Evolutionary conservation across 495 filamentous ascomycete species (phyloP), one percentile per base, ranked within the genome.

Genomic region (Hypoxylon crocopeplum): DNA sequence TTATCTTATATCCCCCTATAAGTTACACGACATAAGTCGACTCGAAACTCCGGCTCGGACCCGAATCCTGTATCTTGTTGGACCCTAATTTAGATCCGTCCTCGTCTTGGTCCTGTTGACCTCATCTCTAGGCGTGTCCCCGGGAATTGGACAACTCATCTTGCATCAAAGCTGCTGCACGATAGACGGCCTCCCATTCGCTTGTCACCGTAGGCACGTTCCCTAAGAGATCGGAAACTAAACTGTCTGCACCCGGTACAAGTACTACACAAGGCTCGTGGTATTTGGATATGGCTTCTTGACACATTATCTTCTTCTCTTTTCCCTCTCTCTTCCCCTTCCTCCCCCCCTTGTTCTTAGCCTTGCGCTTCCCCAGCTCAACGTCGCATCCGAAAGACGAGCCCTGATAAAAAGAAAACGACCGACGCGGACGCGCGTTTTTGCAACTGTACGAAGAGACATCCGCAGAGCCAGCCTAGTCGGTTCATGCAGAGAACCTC

Each of bases 81-180:
- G 59, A 50, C 16, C 22, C 19, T 25, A 32, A 40, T 33, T 17
- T 48, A 54, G 13, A 48, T 12, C 16, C 47, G 6, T 16, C 27
- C 29, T 25, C 22, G 56, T n/a, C 40, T 30, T 12, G 25, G 34
- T 33, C 44, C 33, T 39, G 32, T 58, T 64, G 48, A 58, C 27
- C 38, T 59, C 49, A 59, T 48, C 44, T 59, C 45, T 41, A 25
- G 30, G 19, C 41, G 6, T 24, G 48, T 48, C 53, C 48, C 48
- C 42, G 42, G 45, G 25, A 62, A 66, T 66, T 72, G 76, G 71
- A 76, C 76, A 78, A 78, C 75, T 77, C 75, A 78, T 73, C 75
- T 72, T 75, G 76, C 76, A 78, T 67, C 48, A 63, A 62, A 60
- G 65, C 62, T 68, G 70, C 72, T 72, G 72, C 74, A 71, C 41